Base-by-base conservation (phyloP, 345 rosid species). In the Erucastrum elatum region DNA sequence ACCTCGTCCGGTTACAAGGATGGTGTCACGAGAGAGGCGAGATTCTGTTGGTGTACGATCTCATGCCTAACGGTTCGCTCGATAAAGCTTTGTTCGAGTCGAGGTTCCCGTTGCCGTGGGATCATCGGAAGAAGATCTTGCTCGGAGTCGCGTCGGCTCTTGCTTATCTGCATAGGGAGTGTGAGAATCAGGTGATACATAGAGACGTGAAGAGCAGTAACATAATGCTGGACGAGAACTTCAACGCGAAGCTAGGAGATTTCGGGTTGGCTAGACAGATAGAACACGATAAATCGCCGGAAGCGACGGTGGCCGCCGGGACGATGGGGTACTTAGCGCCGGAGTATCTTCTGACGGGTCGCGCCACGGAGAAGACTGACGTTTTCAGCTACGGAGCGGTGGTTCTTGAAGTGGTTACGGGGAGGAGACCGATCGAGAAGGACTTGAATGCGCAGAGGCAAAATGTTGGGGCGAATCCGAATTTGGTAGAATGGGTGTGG, bases 11-110 rank as follows among this genome's bases (percentile, higher is more conserved):
- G 29, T 86, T 95, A 60, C 98, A 91, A 83, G 99, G 99, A 1
- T 95, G 98, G 98, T 95, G 99, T 33, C 97, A 91, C 56, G 98
- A 95, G 80, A 93, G 86, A 84, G 96, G 96, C 9, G 98, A 95
- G 75, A 91, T 95, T 75, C 71, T 93, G 25, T 70, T 95, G 26
- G 99, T 95, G 0, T 95, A 93, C 26, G 99, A 95, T 77, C 84
- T 93, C n/a, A 95, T 95, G 99, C 90, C 96, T 1, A 95, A 95
- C 55, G 97, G 99, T 35, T 73, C 83, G 3, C 84, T 88, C 4
- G 91, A 88, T 53, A 86, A 85, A 64, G 89, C 84, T 0, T 68
- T 88, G 76, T 85, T 82, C 1, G 88, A 84, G 68, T 76, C 90
- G 6, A 63, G 87, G 12, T 77, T 78, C 10, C 44, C 83, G 6